These are phyloP conservation scores for Penicillium bovifimosum DNA, from an alignment of 495 filamentous ascomycete genomes.

Conservation along the genomic window DNA sequence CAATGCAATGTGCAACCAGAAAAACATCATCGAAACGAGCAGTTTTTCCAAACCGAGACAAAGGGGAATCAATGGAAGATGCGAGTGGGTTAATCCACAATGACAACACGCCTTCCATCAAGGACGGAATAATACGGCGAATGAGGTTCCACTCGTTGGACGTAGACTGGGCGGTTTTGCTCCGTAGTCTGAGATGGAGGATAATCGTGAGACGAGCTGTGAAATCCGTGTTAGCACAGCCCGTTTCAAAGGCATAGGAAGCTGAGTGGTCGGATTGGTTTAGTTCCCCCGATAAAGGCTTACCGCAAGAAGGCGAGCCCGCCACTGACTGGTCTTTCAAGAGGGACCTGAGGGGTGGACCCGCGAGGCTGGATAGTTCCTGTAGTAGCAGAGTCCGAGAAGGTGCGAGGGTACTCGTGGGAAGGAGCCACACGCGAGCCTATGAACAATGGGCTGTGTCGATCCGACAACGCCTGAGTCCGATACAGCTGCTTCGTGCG, in stretches of 20 bases:
- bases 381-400: not conserved
- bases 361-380: conserved; percentile 9
- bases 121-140: conserved; percentile 17
- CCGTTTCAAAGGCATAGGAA: not conserved
- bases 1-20: conserved; percentile 4
- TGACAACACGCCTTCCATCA: conserved; percentile 25
- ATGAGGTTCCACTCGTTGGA: conserved; percentile 21
- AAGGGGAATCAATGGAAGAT: not conserved
- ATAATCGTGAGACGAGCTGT: conserved; percentile 13
- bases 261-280: not conserved
- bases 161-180: conserved; percentile 26
- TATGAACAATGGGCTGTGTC: conserved; percentile 9
- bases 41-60: not conserved
- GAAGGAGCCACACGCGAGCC: conserved; percentile 11
- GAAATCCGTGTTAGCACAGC: conserved; percentile 2
- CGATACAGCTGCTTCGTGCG: conserved; percentile 13
- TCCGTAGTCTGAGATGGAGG: conserved; percentile 21
- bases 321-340: conserved; percentile 17
- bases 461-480: conserved; percentile 7
- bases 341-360: conserved; percentile 2
- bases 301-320: conserved; percentile 18
- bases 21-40: not conserved
- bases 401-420: conserved; percentile 10
- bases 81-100: conserved; percentile 27
- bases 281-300: conserved; percentile 8